Evolutionary conservation across 2,329 filamentous ascomycete genomes (phyloP), one percentile per base, ranked within the genome.

Genomic region (Trichothecium roseum): DNA sequence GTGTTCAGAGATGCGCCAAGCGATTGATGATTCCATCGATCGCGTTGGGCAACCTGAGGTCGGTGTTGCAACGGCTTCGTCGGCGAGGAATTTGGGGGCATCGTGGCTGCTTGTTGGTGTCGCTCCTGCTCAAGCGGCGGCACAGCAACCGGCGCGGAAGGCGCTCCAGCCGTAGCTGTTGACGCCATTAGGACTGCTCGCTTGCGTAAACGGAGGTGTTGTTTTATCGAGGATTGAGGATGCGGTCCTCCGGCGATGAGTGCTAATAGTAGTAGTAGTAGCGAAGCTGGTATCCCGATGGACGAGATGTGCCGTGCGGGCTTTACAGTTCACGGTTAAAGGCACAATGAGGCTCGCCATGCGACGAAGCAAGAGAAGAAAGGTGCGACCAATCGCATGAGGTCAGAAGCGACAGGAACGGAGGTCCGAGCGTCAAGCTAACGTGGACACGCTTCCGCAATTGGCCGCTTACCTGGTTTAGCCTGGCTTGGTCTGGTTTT

Each of bases 1-100:
- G 62, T 64, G 51, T 86, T 77, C 32, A 84, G 66, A 26, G 68
- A 65, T 32, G 61, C 58, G 42, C 81, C 81, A 35, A 88, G 69
- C 41, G 83, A 84, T 59, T 82, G 75, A 43, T 69, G 54, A 49
- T 77, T 76, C 50, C 60, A 74, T 34, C 57, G 55, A 51, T 79
- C 74, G 48, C 74, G 70, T 34, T 53, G 54, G 35, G 50, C 43
- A 27, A 45, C 37, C 35, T 48, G 42, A 3, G 43, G 37, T 35
- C 51, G 55, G 37, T 47, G 51, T 34, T 48, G 47, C 13, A 45
- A 41, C 8, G 45, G 38, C 14, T 45, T 40, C 29, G 42, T 45
- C 18, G 48, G 38, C 17, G 41, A 35, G 42, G 45, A 18, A 40
- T 38, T 37, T 38, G 42, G 10, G 32, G 35, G 15, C 43, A 43